These are phyloP conservation scores for Candida nemodendra DNA, from an alignment of 805 yeast species.

Conservation along the genomic window DNA sequence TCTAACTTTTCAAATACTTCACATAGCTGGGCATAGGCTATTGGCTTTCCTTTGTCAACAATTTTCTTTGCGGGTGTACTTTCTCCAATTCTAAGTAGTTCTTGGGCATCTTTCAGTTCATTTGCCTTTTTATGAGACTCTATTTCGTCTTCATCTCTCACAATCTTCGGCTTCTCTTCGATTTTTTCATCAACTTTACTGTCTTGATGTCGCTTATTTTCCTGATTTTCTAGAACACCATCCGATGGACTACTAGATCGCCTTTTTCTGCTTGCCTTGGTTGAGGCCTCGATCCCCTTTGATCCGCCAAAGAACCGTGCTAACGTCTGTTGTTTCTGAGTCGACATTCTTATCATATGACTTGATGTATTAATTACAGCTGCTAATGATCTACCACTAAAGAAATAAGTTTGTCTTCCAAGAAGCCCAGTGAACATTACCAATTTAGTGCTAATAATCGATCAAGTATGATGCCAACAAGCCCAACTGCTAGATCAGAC, in stretches of 20 bases:
- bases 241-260: constrained; percentile 14
- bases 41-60: constrained; percentile 18
- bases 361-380: no score
- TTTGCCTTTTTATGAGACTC: constrained; percentile 14
- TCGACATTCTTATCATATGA: background rate
- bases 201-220: background rate
- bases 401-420: no score
- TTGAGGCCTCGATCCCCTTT: background rate
- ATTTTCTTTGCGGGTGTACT: background rate
- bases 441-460: no score
- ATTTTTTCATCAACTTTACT: background rate
- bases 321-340: constrained; percentile 22
- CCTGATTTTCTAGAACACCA: background rate
- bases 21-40: constrained; percentile 45
- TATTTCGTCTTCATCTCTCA: constrained; percentile 1
- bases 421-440: no score
- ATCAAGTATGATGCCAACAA: no score
- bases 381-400: no score
- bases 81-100: constrained; percentile 14
- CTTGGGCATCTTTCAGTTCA: constrained; percentile 27
- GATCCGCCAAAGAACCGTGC: constrained; percentile 21
- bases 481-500: no score
- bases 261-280: constrained; percentile 5
- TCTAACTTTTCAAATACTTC: constrained; percentile 77
- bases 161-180: constrained; percentile 1